These are phyloP conservation scores for Nicotiana obtusifolia DNA, from an alignment of 257 asterid genomes.

Conservation along the genomic window DNA sequence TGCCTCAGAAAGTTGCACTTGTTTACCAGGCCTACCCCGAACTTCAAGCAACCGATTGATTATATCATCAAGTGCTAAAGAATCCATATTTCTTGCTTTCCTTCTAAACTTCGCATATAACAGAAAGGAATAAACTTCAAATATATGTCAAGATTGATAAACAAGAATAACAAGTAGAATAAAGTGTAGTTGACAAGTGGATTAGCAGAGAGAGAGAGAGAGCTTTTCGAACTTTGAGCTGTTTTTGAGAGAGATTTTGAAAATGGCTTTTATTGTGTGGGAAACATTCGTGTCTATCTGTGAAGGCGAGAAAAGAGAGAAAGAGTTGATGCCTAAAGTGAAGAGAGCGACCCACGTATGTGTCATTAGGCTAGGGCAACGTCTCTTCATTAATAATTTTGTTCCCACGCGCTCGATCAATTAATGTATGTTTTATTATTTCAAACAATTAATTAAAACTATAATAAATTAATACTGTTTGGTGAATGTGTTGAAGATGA, in stretches of 20 bases:
- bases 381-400: background rate
- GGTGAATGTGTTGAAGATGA: too few species aligned
- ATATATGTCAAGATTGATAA: background rate
- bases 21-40: conserved; percentile 61
- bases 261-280: too few species aligned
- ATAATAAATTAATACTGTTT: too few species aligned
- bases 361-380: background rate
- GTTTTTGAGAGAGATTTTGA: too few species aligned
- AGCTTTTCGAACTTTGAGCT: too few species aligned
- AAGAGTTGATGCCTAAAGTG: background rate
- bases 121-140: background rate
- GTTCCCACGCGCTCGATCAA: background rate
- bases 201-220: too few species aligned
- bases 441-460: too few species aligned
- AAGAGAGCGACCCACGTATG: background rate
- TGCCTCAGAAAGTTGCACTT: conserved; percentile 59
- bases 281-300: too few species aligned
- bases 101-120: conserved; percentile 5
- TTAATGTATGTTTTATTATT: too few species aligned
- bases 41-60: conserved; percentile 59
- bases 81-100: conserved; percentile 31
- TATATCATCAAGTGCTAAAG: conserved; percentile 43
- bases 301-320: too few species aligned
- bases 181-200: background rate
- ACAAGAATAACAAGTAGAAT: background rate